Base-by-base conservation (phyloP, 2,329 filamentous ascomycete genomes). In the Claviceps sorghi region DNA sequence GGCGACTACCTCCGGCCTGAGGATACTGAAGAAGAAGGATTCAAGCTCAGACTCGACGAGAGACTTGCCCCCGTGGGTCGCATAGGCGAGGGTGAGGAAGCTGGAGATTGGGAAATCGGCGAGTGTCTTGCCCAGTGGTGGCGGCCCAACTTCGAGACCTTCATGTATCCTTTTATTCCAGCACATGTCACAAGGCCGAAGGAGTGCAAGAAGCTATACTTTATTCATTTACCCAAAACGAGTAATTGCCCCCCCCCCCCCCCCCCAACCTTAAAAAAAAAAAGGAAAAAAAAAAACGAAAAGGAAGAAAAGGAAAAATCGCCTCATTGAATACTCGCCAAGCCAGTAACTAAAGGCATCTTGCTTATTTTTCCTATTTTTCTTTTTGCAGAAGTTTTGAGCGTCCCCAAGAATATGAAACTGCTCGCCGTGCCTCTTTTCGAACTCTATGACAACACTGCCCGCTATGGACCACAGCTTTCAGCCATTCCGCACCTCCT, bases 321-420 rank as follows among this genome's bases (percentile, higher is more conserved):
- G 5, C 17, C 4, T 38, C 15, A 9, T 38, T 38, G 22, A 22
- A n/a, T 19, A 2, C 29, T 22, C 5, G 8, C 17, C 17, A 7
- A 6, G 44, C 36, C 41, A 48, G n/a, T 11, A 22, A 17, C 50
- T 51, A 22, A 52, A 52, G 36, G 22, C 45, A 49, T 51, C 44
- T 56, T 51, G 48, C 49, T 36, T 34, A 30, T 32, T 52, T n/a
- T n/a, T 38, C 8, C n/a, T 11, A 10, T 43, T 26, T 15, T 17
- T 1, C n/a, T 6, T 15, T 44, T 17, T 44, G 42, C 66, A 95
- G 89, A 96, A 72, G 86, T 97, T 15, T 78, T 98, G 44, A 94
- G 87, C 62, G 93, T 98, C 9, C 93, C 93, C 0, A 98, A 98
- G 74, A 98, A 98, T 71, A 97, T 98, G 93, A 98, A 98, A 68